phyloP scores from a whole-genome alignment of 768 basidiomycete species.

The Multifurca ochricompacta region DNA sequence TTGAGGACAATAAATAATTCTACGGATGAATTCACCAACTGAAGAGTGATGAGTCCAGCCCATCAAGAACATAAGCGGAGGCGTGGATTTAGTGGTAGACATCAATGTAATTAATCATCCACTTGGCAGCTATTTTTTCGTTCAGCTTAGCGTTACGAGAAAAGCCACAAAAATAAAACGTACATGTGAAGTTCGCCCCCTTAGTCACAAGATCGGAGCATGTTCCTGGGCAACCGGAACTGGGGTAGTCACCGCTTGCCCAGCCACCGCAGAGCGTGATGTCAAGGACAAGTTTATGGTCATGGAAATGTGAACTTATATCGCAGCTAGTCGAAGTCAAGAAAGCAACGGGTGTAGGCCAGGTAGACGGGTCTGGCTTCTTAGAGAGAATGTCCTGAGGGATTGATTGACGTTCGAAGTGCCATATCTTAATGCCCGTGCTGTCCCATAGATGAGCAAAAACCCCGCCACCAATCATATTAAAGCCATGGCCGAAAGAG shows the following conservation, averaged over 20 bases:
- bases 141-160: neutral
- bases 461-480: slow-evolving; percentile 5
- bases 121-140: slow-evolving; percentile 4
- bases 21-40: neutral
- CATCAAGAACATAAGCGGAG: neutral
- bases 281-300: slow-evolving; percentile 9
- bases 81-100: neutral
- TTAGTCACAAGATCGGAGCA: neutral
- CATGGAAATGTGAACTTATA: neutral
- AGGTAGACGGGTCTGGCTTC: slow-evolving; percentile 1
- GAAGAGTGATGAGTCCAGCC: no score
- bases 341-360: slow-evolving; percentile 1
- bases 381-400: slow-evolving; percentile 4
- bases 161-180: neutral
- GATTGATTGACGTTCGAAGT: neutral
- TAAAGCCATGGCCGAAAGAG: slow-evolving; percentile 5
- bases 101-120: slow-evolving; percentile 9
- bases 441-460: neutral
- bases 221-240: slow-evolving; percentile 8
- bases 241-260: neutral
- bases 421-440: slow-evolving; percentile 9
- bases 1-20: no score
- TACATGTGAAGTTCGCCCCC: slow-evolving; percentile 2
- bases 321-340: slow-evolving; percentile 1
- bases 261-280: slow-evolving; percentile 12